These are phyloP conservation scores for Diaporthe vexans DNA, from an alignment of 2,329 filamentous ascomycete species.

Conservation along the genomic window DNA sequence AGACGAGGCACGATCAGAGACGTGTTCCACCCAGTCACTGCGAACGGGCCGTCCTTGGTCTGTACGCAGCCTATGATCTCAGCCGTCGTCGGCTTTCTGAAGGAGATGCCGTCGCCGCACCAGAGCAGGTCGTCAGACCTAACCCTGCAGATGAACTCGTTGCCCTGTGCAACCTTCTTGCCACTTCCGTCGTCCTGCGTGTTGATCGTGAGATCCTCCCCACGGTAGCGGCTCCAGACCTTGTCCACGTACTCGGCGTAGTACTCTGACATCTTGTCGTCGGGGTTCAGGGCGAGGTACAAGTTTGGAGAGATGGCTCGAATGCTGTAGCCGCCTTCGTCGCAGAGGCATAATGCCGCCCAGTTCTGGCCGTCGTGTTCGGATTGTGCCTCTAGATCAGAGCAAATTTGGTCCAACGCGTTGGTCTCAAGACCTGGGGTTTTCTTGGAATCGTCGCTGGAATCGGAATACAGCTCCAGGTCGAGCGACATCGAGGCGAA, in stretches of 20 bases:
- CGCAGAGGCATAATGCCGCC: constrained; percentile 3
- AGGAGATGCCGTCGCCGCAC: not conserved
- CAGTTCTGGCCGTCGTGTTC: constrained; percentile 16
- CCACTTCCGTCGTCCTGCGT: constrained; percentile 16
- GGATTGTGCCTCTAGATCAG: not conserved
- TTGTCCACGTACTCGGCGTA: constrained; percentile 20
- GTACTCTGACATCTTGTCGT: constrained; percentile 14
- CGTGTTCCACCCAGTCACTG: not conserved
- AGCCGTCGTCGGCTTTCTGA: constrained; percentile 22
- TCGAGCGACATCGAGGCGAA: constrained; percentile 29
- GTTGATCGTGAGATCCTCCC: constrained; percentile 5
- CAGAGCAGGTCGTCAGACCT: not conserved
- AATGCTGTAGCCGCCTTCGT: not conserved
- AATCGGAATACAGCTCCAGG: constrained; percentile 1
- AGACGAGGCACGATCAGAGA: constrained; percentile 34
- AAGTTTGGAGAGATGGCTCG: constrained; percentile 34
- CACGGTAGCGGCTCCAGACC: constrained; percentile 11
- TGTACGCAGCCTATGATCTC: constrained; percentile 38
- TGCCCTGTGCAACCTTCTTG: not conserved
- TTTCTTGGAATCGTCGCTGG: accelerated
- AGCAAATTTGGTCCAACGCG: constrained; percentile 10
- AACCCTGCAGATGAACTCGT: constrained; percentile 7
- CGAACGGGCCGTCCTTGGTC: constrained; percentile 8
- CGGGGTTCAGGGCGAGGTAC: constrained; percentile 24
- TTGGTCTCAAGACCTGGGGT: constrained; percentile 19